These are phyloP conservation scores for Syncephalastrum sp. DNA, from an alignment of 371 early-diverging fungal genomes.

Conservation along the genomic window DNA sequence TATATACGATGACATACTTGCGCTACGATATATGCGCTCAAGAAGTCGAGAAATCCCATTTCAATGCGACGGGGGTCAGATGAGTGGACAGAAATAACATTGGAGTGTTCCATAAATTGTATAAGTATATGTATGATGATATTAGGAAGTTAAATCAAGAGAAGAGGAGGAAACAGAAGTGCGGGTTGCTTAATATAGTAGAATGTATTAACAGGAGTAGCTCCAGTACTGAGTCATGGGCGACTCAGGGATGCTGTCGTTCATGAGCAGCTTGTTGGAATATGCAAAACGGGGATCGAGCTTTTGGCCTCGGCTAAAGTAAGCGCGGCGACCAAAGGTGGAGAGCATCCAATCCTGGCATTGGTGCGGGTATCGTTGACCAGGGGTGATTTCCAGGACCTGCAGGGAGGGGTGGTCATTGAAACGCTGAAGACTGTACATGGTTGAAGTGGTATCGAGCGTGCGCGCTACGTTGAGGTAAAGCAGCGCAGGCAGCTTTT, in stretches of 20 bases:
- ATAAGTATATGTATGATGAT: neutral
- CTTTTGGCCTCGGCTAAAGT: slow-evolving; percentile 17
- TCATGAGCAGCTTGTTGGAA: slow-evolving; percentile 31
- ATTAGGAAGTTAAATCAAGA: neutral
- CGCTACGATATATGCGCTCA: too few relatives aligned
- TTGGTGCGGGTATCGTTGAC: slow-evolving; percentile 9
- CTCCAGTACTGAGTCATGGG: slow-evolving; percentile 38
- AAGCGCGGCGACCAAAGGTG: slow-evolving; percentile 14
- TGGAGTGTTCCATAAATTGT: too few relatives aligned
- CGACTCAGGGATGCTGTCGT: slow-evolving; percentile 15
- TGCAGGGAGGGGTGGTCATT: slow-evolving; percentile 5
- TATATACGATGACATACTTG: too few relatives aligned
- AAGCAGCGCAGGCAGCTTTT: too few relatives aligned
- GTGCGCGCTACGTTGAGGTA: slow-evolving; percentile 7
- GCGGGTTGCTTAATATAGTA: neutral
- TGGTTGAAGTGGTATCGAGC: neutral
- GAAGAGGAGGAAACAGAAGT: neutral
- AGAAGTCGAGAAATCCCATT: too few relatives aligned
- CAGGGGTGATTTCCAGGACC: slow-evolving; percentile 23
- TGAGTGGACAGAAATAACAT: too few relatives aligned
- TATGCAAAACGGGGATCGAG: slow-evolving; percentile 27
- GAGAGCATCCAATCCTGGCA: slow-evolving; percentile 10
- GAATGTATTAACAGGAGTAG: slow-evolving; percentile 21
- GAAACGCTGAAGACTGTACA: slow-evolving; percentile 3
- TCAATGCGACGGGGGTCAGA: too few relatives aligned